Evolutionary conservation across 768 basidiomycete species (phyloP), one percentile per base, ranked within the genome.

Genomic region (Suillus weaverae): DNA sequence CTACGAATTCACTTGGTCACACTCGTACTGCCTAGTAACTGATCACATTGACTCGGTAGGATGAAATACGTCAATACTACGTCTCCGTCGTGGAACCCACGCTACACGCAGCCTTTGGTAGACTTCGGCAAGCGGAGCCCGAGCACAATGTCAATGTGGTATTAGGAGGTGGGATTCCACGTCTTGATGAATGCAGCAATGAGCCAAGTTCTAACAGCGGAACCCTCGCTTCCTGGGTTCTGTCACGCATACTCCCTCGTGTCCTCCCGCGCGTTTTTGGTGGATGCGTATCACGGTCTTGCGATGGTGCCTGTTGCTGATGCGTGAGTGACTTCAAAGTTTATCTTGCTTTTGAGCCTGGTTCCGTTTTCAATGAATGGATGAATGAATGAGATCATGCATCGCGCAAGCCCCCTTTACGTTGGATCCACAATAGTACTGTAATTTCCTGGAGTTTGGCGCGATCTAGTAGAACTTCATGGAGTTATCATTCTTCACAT

Each of bases 271-370:
- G 89, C 92, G 4, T 96, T 96, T 76, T 79, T 92, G 65, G 86
- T 94, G 66, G 94, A 96, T 74, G 82, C 85, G 8, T 95, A 86
- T 72, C 92, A 94, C 72, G 86, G 87, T 7, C 78, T 95, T 20
- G 84, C 90, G 1, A 90, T 97, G 84, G 91, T 94, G 22, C 93
- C 94, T 5, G 84, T 94, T 67, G 92, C 92, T 38, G 94, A 95
- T 77, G 84, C 84, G 90, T 92, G 72, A 75, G 88, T 83, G 14
- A 26, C 20, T 38, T 30, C 33, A 30, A 51, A 51, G 1, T 63
- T 46, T 36, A 7, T 33, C 30, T 62, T 46, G 10, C 14, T 44
- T 60, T 39, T 41, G 57, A 32, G 30, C 39, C 13, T 41, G 26
- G 57, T 32, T 22, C 26, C 14, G 22, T 57, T 39, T 18, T 39